phyloP scores from a whole-genome alignment of 805 yeast genomes.

The Candida multigemmis region DNA sequence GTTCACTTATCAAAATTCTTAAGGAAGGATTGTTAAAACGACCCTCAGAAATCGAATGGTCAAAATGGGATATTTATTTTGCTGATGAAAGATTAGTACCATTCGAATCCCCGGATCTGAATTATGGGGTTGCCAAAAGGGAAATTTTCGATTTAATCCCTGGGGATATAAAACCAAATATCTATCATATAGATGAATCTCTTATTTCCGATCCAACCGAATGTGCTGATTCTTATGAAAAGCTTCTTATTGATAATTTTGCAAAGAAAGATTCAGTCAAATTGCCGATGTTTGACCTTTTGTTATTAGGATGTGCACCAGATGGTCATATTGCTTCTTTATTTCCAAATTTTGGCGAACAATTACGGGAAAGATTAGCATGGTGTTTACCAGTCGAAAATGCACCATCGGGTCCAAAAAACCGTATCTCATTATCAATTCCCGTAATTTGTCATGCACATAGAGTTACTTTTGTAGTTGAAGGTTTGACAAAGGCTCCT shows the following conservation, averaged over 20 bases:
- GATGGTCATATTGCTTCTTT: slow-evolving; percentile 98
- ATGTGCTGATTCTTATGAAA: slow-evolving; percentile 91
- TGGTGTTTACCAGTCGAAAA: slow-evolving; percentile 93
- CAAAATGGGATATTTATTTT: slow-evolving; percentile 90
- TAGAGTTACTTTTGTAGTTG: slow-evolving; percentile 89
- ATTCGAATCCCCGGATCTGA: slow-evolving; percentile 71
- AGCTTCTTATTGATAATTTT: slow-evolving; percentile 75
- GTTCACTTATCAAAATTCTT: slow-evolving; percentile 79
- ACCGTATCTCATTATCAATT: slow-evolving; percentile 81
- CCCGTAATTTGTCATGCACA: slow-evolving; percentile 94
- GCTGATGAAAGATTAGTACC: slow-evolving; percentile 96
- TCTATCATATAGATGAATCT: slow-evolving; percentile 75
- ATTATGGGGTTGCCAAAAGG: slow-evolving; percentile 83
- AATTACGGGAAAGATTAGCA: slow-evolving; percentile 80
- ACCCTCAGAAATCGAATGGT: slow-evolving; percentile 72
- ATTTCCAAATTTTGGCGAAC: slow-evolving; percentile 82
- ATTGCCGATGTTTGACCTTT: slow-evolving; percentile 87
- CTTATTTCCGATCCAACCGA: slow-evolving; percentile 76
- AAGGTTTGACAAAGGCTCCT: slow-evolving; percentile 93
- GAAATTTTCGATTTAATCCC: slow-evolving; percentile 68
- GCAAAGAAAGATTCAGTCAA: slow-evolving; percentile 96
- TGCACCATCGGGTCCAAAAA: slow-evolving; percentile 82
- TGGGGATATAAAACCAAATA: slow-evolving; percentile 49
- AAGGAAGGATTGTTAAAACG: slow-evolving; percentile 77
- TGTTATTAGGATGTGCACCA: slow-evolving; percentile 94